Evolutionary conservation across 78 protist species (phyloP), one percentile per base, ranked within the genome.

Genomic region (Dictyostelium citrinum): DNA sequence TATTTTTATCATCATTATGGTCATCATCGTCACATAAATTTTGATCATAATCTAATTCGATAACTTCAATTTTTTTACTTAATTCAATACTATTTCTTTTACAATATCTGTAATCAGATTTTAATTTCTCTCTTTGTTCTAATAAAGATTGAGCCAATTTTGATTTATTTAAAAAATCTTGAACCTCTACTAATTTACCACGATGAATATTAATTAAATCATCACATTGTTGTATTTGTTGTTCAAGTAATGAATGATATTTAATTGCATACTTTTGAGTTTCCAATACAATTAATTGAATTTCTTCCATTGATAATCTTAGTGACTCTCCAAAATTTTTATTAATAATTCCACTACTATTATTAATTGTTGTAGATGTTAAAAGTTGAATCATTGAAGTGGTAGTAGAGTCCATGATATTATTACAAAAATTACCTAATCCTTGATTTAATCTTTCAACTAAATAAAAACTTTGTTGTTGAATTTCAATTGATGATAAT

Each of bases 51-150:
- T 86, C 92, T 10, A 86, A 64, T 64, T 86, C 92, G 14, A 86
- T 61, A 16, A 86, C 92, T 43, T 86, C 92, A 31, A 86, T 86
- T 35, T 77, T 86, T 35, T 77, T 75, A 35, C 84, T 77, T 12
- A 77, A 29, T 27, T 86, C 84, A 31, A 86, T 86, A 20, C 24
- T 61, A 5, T 16, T 33, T 86, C 92, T 74, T 45, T 86, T 86
- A 64, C 92, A 86, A 12, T 35, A 20, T 41, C 92, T 49, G 64
- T 76, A 77, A 8, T 75, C 83, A 2, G 58, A 33, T 31, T 64
- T 74, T 6, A 86, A 8, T 20, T 58, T 58, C 49, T 86, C 92
- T 37, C 92, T 55, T 27, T 86, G 83, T 22, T 77, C 84, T 14
- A 86, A 17, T 10, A 60, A 11, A 29, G 14, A 8, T 41, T 64